phyloP scores from a whole-genome alignment of 352 stramenopile species.

The Saprolegnia diclina region DNA sequence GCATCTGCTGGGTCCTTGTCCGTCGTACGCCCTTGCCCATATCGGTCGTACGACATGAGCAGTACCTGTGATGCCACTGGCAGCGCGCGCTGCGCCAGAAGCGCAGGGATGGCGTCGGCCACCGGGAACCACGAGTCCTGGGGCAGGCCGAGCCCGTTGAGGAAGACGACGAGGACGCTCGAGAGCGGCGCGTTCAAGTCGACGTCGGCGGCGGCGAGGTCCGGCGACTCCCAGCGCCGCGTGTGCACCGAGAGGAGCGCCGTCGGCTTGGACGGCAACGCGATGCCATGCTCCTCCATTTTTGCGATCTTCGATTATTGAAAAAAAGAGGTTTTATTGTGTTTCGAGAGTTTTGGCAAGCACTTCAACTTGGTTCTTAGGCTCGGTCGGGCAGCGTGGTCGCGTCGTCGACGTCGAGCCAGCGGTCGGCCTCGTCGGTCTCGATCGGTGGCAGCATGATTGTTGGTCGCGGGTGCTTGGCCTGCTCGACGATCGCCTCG shows the following conservation, averaged over 20 bases:
- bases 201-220: background rate
- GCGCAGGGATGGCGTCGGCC: background rate
- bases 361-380: too few species aligned
- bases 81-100: background rate
- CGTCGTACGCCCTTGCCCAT: background rate
- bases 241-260: slow-evolving; percentile 2
- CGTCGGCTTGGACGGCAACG: background rate
- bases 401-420: too few species aligned
- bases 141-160: slow-evolving; percentile 1
- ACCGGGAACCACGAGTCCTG: slow-evolving; percentile 12
- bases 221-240: background rate
- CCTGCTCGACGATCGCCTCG: too few species aligned
- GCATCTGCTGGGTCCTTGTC: background rate
- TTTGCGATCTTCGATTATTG: too few species aligned
- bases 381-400: too few species aligned
- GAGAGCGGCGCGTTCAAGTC: background rate
- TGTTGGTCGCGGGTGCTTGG: too few species aligned
- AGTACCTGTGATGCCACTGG: background rate
- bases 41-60: slow-evolving; percentile 1
- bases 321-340: too few species aligned
- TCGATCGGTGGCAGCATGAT: too few species aligned
- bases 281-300: slow-evolving; percentile 3
- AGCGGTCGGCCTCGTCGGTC: too few species aligned
- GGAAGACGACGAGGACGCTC: background rate
- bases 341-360: too few species aligned